phyloP scores from a whole-genome alignment of 495 filamentous ascomycete genomes.

The Tuber microsphaerosporum region DNA sequence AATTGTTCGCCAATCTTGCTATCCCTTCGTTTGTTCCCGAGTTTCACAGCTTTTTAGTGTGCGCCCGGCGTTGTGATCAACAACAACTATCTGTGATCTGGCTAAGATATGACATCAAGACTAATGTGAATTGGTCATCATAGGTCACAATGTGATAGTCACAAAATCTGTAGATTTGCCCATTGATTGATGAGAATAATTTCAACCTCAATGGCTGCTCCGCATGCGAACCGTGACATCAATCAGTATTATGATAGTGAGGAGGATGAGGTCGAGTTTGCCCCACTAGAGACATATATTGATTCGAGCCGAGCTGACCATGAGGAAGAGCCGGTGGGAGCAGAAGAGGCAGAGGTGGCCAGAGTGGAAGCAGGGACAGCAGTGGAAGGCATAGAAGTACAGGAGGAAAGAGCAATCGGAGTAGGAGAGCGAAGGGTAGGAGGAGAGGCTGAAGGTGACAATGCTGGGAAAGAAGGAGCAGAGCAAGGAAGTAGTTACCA shows the following conservation, averaged over 20 bases:
- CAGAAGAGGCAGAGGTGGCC: slow-evolving; percentile 13
- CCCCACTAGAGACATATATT: background rate
- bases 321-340: slow-evolving; percentile 13
- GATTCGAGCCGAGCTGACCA: background rate
- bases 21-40: no score
- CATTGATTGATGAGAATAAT: no score
- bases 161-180: no score
- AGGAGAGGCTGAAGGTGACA: slow-evolving; percentile 37
- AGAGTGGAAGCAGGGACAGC: background rate
- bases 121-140: no score
- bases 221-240: no score
- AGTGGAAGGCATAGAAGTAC: slow-evolving; percentile 34
- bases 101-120: no score
- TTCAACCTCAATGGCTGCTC: no score
- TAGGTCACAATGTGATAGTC: no score
- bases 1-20: no score
- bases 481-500: background rate
- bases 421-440: slow-evolving; percentile 28
- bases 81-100: no score
- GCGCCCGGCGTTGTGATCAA: no score
- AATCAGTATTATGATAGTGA: slow-evolving; percentile 7
- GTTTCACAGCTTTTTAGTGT: no score
- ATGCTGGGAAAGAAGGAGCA: slow-evolving; percentile 22
- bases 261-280: background rate
- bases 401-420: slow-evolving; percentile 38